phyloP scores from a whole-genome alignment of 208 protist genomes.

The Trypanosoma conorhini region DNA sequence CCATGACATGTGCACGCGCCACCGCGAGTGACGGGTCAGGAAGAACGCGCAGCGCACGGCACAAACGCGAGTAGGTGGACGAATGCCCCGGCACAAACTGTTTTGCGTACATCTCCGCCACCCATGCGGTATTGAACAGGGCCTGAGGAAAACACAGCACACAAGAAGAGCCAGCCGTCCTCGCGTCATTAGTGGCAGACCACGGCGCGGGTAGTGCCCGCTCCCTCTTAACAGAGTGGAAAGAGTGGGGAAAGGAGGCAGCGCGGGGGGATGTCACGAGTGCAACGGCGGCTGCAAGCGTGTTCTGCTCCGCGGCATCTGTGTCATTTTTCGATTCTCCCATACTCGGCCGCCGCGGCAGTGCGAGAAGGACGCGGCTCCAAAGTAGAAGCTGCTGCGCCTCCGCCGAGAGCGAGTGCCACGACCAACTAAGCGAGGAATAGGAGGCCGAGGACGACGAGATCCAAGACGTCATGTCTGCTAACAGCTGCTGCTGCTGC shows the following conservation, averaged over 20 bases:
- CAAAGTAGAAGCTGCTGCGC: slow-evolving; percentile 2
- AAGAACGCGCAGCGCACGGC: slow-evolving; percentile 9
- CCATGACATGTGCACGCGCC: not conserved
- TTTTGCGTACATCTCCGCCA: slow-evolving; percentile 1
- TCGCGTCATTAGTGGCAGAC: not conserved
- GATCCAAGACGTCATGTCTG: slow-evolving; percentile 1
- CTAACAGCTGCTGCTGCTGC: slow-evolving; percentile 1
- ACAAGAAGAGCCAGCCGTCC: not conserved
- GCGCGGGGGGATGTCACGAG: slow-evolving; percentile 9
- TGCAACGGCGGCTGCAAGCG: not conserved
- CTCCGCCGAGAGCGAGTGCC: not conserved
- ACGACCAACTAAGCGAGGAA: not conserved
- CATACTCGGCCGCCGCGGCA: not conserved
- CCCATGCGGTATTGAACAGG: slow-evolving; percentile 24
- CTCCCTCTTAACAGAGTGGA: not conserved
- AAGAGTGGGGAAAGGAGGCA: not conserved
- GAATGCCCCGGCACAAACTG: not conserved
- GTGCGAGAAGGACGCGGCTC: not conserved
- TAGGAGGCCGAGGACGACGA: not conserved
- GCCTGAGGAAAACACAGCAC: slow-evolving; percentile 15
- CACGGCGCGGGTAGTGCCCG: not conserved
- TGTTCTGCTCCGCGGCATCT: not conserved
- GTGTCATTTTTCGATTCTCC: not conserved
- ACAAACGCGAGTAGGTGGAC: not conserved
- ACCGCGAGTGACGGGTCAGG: not conserved